Base-by-base conservation (phyloP, 2,329 filamentous ascomycete genomes). In the Fusarium pseudoanthophilum region DNA sequence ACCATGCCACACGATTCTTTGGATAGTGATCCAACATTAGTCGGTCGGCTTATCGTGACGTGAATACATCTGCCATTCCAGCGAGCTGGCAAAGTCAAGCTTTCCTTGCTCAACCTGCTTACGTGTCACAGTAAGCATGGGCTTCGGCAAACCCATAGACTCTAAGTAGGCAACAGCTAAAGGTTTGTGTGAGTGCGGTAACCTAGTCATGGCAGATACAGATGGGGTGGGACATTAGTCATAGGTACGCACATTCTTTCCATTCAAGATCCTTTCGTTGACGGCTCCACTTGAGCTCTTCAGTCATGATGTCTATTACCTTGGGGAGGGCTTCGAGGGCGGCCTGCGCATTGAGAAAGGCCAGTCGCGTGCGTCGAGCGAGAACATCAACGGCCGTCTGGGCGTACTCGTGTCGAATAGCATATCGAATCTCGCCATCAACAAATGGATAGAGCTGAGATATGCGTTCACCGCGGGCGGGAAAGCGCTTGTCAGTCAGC, bases 321-420 rank as follows among this genome's bases (percentile, higher is more conserved):
- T 85, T 88, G 10, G 95, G 95, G 51, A 97, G 87, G 4, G 94
- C 92, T 83, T 97, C 94, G 15, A 97, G 89, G 2, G 95, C 92
- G 16, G 95, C 95, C 82, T 97, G 94, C 10, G 95, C 95, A 80
- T 97, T 97, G 75, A 98, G 84, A 85, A 98, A 98, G 14, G 95
- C 93, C 63, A 98, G 84, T 64, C 95, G 88, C 45, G 93, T 98
- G 70, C 95, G 88, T 67, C 95, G 89, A 6, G 95, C 95, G 52
- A 98, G 86, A 18, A 98, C 92, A 80, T 98, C 95, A 21, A 95
- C 92, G 4, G 94, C 94, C 7, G 94, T 97, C 82, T 97, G 93
- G 7, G 95, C 95, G 79, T 97, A 97, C 84, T 98, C 95, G 82
- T 97, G 92, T 57, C 91, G 87, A 45, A 97, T 91, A 30, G 94